Percentiles rank a stretch among this genome's conserved stretches.
These are phyloP conservation scores for Candida quercuum DNA, from an alignment of 805 yeast species.

Conservation along the genomic window DNA sequence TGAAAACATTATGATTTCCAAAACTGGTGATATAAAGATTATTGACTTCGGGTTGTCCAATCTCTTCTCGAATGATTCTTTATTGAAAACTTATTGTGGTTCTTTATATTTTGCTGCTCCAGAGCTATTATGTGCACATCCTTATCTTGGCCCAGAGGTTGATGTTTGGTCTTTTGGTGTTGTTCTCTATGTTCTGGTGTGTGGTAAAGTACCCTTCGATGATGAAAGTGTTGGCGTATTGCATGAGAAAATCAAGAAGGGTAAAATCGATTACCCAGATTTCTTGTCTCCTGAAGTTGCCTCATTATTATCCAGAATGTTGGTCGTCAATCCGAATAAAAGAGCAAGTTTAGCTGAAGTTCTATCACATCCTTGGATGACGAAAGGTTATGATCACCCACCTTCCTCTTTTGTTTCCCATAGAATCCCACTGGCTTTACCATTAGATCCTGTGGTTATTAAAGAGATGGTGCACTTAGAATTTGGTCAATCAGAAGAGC, in stretches of 20 bases:
- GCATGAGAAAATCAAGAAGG: conserved; percentile 91
- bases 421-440: conserved; percentile 67
- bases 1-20: conserved; percentile 92
- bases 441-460: conserved; percentile 62
- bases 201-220: conserved; percentile 98
- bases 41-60: conserved; percentile 96
- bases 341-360: conserved; percentile 80
- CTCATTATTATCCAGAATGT: conserved; percentile 77
- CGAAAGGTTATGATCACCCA: conserved; percentile 72
- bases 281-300: conserved; percentile 76
- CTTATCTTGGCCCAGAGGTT: conserved; percentile 94
- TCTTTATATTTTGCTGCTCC: conserved; percentile 98
- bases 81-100: conserved; percentile 93
- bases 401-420: conserved; percentile 70
- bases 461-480: conserved; percentile 74
- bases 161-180: conserved; percentile 99
- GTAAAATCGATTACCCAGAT: conserved; percentile 86
- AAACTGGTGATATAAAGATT: conserved; percentile 89
- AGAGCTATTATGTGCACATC: conserved; percentile 85
- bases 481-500: conserved; percentile 60
- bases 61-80: conserved; percentile 62
- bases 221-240: conserved; percentile 88
- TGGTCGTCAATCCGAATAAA: conserved; percentile 80
- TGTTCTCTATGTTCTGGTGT: conserved; percentile 87
- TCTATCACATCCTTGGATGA: conserved; percentile 91